Evolutionary conservation across 148 eudicot genomes (phyloP), one percentile per base, ranked within the genome.

Genomic region (Cornus kousa): DNA sequence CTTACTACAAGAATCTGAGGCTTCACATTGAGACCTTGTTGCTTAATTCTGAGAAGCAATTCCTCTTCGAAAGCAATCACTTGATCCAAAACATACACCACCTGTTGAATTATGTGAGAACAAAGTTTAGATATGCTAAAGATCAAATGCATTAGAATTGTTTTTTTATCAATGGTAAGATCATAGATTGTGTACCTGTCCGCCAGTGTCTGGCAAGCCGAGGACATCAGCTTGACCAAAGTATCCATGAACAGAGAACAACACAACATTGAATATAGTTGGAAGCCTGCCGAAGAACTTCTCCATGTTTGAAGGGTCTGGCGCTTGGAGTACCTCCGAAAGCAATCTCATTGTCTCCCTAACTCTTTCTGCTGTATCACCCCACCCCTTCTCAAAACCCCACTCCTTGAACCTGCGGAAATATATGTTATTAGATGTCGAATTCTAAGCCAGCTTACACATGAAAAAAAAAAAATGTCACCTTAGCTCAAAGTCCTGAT

Each of bases 311-410:
- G 70, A 46, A 1, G 97, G 93, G 74, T 95, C 99, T 1, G 99
- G 99, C 46, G 99, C 97, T 69, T 95, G 99, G 60, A 95, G 86
- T 28, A 93, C 88, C 91, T 93, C 94, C 0, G 97, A 93, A 71
- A 95, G 90, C 31, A 83, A 81, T 65, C 88, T 86, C 91, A 93
- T 91, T 50, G 94, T 91, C 71, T 95, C 92, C 84, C 35, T 83
- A 8, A 91, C 99, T 84, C 94, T 89, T 80, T 80, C 90, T 24
- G 94, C 93, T 5, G 85, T 89, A 78, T 88, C 91, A 35, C 99
- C 99, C 99, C 99, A 95, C 70, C 99, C 99, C 79, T 88, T 95
- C 83, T 95, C 97, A 46, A 95, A 95, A 35, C 99, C 99, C 99
- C 99, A 95, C 73, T 91, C 91, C 85, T 85, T 91, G 70, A 93